These are phyloP conservation scores for Lobulomyces angularis DNA, from an alignment of 192 early-diverging fungal species.

Conservation along the genomic window DNA sequence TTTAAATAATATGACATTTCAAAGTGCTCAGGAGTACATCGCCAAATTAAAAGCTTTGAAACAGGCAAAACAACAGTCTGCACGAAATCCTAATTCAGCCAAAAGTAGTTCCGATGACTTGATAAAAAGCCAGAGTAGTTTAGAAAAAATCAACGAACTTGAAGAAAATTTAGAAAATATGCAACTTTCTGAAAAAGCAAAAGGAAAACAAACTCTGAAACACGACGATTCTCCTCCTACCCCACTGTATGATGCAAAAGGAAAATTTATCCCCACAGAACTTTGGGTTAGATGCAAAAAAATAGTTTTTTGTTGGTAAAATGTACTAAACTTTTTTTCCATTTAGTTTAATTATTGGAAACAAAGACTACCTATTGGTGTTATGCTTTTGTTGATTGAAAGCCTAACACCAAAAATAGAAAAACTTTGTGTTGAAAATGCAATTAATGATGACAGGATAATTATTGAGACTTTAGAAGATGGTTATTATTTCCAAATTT, in stretches of 20 bases:
- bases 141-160: constrained; percentile 11
- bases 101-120: constrained; percentile 3
- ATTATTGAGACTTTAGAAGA: constrained; percentile 41
- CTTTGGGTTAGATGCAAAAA: constrained; percentile 46
- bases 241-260: constrained; percentile 22
- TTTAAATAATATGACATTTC: constrained; percentile 54
- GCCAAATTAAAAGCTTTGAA: constrained; percentile 8
- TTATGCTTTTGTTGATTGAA: constrained; percentile 51
- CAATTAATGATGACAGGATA: constrained; percentile 47
- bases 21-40: constrained; percentile 47
- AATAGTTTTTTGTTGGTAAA: constrained; percentile 11
- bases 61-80: constrained; percentile 4
- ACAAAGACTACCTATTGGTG: constrained; percentile 53
- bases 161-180: constrained; percentile 18
- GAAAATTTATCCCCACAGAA: constrained; percentile 54
- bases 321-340: background rate
- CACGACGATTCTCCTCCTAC: constrained; percentile 11
- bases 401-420: constrained; percentile 59
- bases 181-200: constrained; percentile 62
- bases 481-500: too few relatives aligned
- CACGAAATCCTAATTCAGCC: constrained; percentile 1
- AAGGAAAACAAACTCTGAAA: constrained; percentile 38
- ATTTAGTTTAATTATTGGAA: constrained; percentile 49
- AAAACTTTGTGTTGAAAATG: constrained; percentile 39
- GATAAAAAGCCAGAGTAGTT: constrained; percentile 9